Evolutionary conservation across 2,329 filamentous ascomycete species (phyloP), one percentile per base, ranked within the genome.

Genomic region (Ilyonectria robusta): DNA sequence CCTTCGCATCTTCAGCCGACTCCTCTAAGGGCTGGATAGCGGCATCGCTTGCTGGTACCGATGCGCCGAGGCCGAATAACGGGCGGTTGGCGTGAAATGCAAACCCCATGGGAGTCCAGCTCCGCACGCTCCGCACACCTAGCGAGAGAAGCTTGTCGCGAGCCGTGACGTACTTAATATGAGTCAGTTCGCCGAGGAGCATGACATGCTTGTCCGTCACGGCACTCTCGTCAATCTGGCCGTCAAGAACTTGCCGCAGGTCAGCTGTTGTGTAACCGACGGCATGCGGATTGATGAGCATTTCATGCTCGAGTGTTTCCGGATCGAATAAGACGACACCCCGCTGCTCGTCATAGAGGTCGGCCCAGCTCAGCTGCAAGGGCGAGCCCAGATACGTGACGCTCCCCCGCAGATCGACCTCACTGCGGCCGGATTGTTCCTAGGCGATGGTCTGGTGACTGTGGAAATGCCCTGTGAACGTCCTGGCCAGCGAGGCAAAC

Each of bases 401-500:
- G 35, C 70, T 74, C 3, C 71, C 71, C 10, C 4, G 26, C 6
- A 73, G 33, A 26, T 62, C 46, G 1, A 17, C 42, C 17, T 60
- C 57, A 7, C 44, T 51, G 46, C 19, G 37, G 2, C n/a, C 4
- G 6, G 29, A 21, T 37, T 53, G 56, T 53, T 68, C 8, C 21
- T 73, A 61, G 3, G 13, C 6, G 10, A 74, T 74, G 40, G 68
- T 74, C 33, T 74, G 71, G 13, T 71, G 66, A 17, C 65, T 69
- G 15, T 74, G 72, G 15, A 74, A 74, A 59, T 74, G 72, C 0
- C 72, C 72, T 0, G 70, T 74, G 11, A 74, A 74, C 0, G 70
- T 74, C n/a, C 68, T 55, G 2, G 71, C 72, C 4, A 74, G 60
- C 8, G 68, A 70, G 3, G 70, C 67, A 59, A 74, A 74, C 2